Percentiles rank a stretch among this genome's conserved stretches.
Conservation (phyloP, 1,284 basidiomycete species). For the Xerocomus subilludens region DNA sequence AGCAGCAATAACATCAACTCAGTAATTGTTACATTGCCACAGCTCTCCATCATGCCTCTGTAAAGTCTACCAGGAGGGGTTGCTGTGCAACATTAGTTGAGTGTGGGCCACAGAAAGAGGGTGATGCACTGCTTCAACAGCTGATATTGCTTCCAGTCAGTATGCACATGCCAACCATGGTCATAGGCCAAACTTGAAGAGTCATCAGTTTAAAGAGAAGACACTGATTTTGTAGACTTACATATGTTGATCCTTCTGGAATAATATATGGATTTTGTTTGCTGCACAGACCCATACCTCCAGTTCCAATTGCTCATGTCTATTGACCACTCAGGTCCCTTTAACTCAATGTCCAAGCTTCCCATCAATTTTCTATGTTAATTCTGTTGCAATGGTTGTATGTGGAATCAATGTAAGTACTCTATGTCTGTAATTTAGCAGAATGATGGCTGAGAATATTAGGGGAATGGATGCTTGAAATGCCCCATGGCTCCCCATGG, state of each 20-base stretch:
- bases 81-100: slow-evolving; percentile 61
- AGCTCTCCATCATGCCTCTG: slow-evolving; percentile 98
- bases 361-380: no score
- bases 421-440: no score
- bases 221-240: slow-evolving; percentile 58
- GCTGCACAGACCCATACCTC: no score
- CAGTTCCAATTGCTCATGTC: no score
- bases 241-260: slow-evolving; percentile 99
- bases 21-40: slow-evolving; percentile 98
- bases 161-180: slow-evolving; percentile 96
- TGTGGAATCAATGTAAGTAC: no score
- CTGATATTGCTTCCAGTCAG: slow-evolving; percentile 98
- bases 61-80: slow-evolving; percentile 99
- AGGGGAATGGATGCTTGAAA: no score
- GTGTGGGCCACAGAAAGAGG: background rate
- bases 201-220: slow-evolving; percentile 60
- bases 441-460: no score
- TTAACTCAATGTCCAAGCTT: no score
- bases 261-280: slow-evolving; percentile 96
- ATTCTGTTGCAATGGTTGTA: no score
- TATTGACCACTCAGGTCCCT: no score
- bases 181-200: slow-evolving; percentile 88
- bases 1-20: slow-evolving; percentile 99
- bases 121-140: slow-evolving; percentile 82
- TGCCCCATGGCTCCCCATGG: no score